Conservation (phyloP, 257 asterid genomes). For the Knoxia roxburghii region DNA sequence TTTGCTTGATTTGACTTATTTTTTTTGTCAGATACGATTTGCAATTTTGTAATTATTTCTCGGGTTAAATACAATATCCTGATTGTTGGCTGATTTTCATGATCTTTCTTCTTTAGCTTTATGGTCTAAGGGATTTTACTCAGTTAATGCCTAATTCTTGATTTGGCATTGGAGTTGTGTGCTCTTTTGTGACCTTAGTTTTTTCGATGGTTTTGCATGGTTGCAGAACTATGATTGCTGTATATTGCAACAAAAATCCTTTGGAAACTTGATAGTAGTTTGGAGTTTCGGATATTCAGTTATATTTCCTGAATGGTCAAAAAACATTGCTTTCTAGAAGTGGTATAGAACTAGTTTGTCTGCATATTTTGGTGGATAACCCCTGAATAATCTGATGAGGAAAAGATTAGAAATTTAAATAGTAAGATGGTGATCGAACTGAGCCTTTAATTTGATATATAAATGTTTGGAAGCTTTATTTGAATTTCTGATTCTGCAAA, state of each 20-base stretch:
- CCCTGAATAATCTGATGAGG: background rate
- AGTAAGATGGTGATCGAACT: background rate
- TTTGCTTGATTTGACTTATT: background rate
- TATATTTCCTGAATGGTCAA: background rate
- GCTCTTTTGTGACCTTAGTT: background rate
- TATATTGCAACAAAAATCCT: background rate
- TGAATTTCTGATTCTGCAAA: background rate
- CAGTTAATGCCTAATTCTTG: background rate
- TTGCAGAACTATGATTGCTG: background rate
- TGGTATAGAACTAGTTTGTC: background rate
- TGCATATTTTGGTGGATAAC: background rate
- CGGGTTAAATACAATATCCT: background rate
- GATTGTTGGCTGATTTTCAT: background rate
- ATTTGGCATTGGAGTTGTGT: background rate
- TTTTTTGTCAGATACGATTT: conserved; percentile 1
- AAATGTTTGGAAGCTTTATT: background rate
- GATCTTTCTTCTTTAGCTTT: background rate
- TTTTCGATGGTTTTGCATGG: background rate
- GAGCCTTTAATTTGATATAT: background rate
- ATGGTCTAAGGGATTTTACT: background rate
- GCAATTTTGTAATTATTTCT: conserved; percentile 11
- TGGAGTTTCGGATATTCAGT: background rate
- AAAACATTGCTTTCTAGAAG: background rate
- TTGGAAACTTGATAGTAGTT: background rate
- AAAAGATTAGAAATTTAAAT: background rate